Percentiles rank a stretch among this genome's conserved stretches.
Evolutionary conservation across 1,284 basidiomycete genomes (phyloP).

Genomic region (Gymnopus androsaceus): DNA sequence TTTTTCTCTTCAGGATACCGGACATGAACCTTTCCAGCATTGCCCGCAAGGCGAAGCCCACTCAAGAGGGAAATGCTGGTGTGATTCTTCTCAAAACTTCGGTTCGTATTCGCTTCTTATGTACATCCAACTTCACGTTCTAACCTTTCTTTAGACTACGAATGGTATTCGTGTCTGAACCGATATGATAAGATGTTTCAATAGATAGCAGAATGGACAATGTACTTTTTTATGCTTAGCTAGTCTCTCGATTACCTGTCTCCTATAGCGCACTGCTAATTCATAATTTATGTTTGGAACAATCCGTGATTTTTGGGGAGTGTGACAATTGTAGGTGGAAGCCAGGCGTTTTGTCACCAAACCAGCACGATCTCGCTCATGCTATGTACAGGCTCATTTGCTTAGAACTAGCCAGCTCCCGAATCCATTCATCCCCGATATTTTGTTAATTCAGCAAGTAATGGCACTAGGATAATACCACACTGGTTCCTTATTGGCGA

Average conservation of each 20-base stretch:
- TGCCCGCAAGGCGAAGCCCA: constrained; percentile 68
- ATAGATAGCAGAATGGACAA: constrained; percentile 20
- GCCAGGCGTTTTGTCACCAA: too few relatives aligned
- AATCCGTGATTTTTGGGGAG: too few relatives aligned
- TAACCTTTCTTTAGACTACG: constrained; percentile 52
- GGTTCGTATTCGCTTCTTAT: constrained; percentile 40
- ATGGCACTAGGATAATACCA: too few relatives aligned
- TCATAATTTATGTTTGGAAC: too few relatives aligned
- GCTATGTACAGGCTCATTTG: too few relatives aligned
- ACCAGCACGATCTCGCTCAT: too few relatives aligned
- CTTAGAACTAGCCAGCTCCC: too few relatives aligned
- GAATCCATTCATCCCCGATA: too few relatives aligned
- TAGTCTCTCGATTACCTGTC: constrained; percentile 1
- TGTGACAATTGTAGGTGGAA: too few relatives aligned
- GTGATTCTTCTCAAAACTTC: constrained; percentile 62
- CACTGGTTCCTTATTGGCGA: too few relatives aligned
- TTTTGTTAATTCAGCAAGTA: too few relatives aligned
- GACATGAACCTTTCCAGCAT: constrained; percentile 81
- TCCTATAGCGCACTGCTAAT: too few relatives aligned
- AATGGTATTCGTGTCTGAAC: constrained; percentile 80
- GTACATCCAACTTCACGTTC: constrained; percentile 13
- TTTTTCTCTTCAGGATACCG: constrained; percentile 47
- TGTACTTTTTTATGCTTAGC: constrained; percentile 9
- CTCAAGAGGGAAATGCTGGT: constrained; percentile 68
- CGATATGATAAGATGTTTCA: constrained; percentile 67